These are phyloP conservation scores for Neofusicoccum sp. DNA, from an alignment of 2,329 filamentous ascomycete genomes.

Conservation along the genomic window DNA sequence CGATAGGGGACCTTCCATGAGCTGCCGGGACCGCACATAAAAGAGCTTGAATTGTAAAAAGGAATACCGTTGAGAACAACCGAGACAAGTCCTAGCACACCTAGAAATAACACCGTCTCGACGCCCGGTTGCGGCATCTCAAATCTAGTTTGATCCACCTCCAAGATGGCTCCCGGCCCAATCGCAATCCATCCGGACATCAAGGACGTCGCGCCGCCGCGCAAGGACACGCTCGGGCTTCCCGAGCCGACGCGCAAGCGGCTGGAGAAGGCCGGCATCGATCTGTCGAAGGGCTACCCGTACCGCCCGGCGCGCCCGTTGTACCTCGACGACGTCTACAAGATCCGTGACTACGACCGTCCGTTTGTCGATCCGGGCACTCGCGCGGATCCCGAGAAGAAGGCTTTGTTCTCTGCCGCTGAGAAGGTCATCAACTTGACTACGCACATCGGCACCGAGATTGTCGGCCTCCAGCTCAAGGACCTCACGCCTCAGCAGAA, in stretches of 20 bases:
- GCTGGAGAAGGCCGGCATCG: constrained; percentile 66
- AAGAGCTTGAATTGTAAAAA: neutral
- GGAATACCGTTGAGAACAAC: neutral
- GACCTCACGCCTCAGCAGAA: constrained; percentile 59
- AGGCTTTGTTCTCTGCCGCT: constrained; percentile 58
- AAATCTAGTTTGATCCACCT: neutral
- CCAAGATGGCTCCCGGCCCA: constrained; percentile 56
- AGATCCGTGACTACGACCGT: constrained; percentile 59
- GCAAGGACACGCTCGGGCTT: constrained; percentile 63
- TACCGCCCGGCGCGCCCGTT: constrained; percentile 66
- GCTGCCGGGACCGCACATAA: neutral
- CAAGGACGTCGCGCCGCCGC: constrained; percentile 60
- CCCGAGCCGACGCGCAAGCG: constrained; percentile 58
- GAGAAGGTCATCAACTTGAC: constrained; percentile 64
- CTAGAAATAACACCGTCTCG: constrained; percentile 1
- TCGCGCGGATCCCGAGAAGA: constrained; percentile 65
- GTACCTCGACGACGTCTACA: constrained; percentile 67
- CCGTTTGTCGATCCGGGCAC: constrained; percentile 60
- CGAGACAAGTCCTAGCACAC: neutral
- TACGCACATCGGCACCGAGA: constrained; percentile 62
- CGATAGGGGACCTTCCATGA: neutral
- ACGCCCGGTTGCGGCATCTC: neutral
- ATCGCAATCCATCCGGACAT: constrained; percentile 55
- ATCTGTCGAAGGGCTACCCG: constrained; percentile 68
- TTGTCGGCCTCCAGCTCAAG: constrained; percentile 62